Base-by-base conservation (phyloP, 495 filamentous ascomycete genomes). In the Aspergillus diversus region DNA sequence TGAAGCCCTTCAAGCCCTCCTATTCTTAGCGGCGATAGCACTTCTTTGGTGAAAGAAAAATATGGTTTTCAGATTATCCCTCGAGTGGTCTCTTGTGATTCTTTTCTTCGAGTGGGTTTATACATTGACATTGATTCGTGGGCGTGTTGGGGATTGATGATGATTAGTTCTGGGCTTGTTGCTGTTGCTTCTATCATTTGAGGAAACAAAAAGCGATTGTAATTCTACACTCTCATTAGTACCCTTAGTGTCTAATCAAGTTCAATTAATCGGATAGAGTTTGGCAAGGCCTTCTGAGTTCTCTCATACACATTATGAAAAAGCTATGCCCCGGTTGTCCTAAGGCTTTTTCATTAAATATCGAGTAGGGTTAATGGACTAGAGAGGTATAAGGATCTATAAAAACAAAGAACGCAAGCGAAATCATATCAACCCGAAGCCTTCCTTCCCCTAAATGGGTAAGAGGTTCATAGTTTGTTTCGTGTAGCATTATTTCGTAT, bases 1-100 rank as follows among this genome's bases (percentile, higher is more conserved):
- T 15, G 35, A 55, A 12, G 56, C 11, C 43, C 21, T 64, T 31
- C 42, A 49, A 32, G 55, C 33, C 33, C 55, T 59, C 39, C 42
- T 55, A 16, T 53, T 63, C 48, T 61, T 67, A 58, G 52, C 34
- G 7, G 58, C 42, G 16, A 27, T 63, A 15, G 55, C 50, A 12
- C 51, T 66, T 31, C 34, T 64, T 27, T 27, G 21, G 21, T 27
- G 55, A 42, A 32, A 53, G 62, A 13, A 35, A 5, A 5, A n/a
- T n/a, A n/a, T 43, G 15, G 33, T 12, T 13, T 13, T 27, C 0
- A 59, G 31, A 8, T 5, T 32, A 16, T 27, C 17, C 7, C 12
- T 33, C 11, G 49, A 13, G 33, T 17, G 21, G 13, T 49, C 33
- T 27, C 57, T 61, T n/a, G 48, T 52, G 39, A 53, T 39, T 43